These are phyloP conservation scores for Endotrypanum monterogeii DNA, from an alignment of 208 protist genomes.

Conservation along the genomic window DNA sequence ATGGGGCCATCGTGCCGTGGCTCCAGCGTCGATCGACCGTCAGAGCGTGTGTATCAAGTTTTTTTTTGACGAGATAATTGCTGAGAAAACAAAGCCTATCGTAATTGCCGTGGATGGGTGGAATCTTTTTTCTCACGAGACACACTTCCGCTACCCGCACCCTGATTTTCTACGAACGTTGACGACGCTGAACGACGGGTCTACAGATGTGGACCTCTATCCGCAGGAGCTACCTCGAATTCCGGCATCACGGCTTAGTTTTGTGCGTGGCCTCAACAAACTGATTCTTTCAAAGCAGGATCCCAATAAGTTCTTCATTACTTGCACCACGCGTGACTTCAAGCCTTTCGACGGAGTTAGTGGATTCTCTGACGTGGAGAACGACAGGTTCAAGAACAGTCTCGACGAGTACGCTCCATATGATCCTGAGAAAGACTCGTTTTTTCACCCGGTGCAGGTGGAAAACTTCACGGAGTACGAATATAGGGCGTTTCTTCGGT, in stretches of 20 bases:
- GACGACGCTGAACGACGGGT: slow-evolving; percentile 74
- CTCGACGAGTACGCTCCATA: slow-evolving; percentile 92
- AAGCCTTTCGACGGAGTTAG: slow-evolving; percentile 89
- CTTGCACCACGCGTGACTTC: slow-evolving; percentile 89
- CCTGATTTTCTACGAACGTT: slow-evolving; percentile 87
- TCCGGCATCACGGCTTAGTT: slow-evolving; percentile 84
- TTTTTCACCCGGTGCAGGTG: slow-evolving; percentile 88
- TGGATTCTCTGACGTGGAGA: slow-evolving; percentile 83
- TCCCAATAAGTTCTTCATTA: slow-evolving; percentile 92
- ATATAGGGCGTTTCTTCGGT: slow-evolving; percentile 84
- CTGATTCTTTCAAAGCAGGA: slow-evolving; percentile 81
- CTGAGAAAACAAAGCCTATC: slow-evolving; percentile 82
- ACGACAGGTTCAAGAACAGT: slow-evolving; percentile 72
- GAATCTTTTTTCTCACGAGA: slow-evolving; percentile 91
- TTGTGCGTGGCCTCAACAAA: slow-evolving; percentile 88
- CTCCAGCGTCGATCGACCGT: slow-evolving; percentile 87
- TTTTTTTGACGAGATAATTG: slow-evolving; percentile 88
- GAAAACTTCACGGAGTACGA: slow-evolving; percentile 93
- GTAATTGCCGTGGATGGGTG: slow-evolving; percentile 90
- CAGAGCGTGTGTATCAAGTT: slow-evolving; percentile 92
- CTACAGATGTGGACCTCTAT: slow-evolving; percentile 87
- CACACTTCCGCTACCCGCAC: slow-evolving; percentile 92
- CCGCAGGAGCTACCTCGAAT: slow-evolving; percentile 90
- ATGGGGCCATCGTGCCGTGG: slow-evolving; percentile 77
- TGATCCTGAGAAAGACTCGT: slow-evolving; percentile 87